Base-by-base conservation (phyloP, 441 rosid genomes). In the Jatropha multifida region DNA sequence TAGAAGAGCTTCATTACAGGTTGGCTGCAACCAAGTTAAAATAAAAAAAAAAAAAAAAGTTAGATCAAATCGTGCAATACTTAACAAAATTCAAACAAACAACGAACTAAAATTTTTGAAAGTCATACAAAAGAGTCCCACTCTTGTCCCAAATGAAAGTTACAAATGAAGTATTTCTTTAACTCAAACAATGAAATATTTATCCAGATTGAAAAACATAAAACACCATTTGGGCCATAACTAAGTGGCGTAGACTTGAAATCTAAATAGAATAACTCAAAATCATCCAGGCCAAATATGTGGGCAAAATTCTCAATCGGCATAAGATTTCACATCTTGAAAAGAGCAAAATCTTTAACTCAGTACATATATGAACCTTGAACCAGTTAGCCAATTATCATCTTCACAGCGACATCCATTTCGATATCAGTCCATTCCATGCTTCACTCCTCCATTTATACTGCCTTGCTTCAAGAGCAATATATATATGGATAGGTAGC, bases 1-100 rank as follows among this genome's bases (percentile, higher is more conserved):
- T 54, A 94, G 85, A 73, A 92, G 85, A 76, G 97, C 95, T 70
- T 92, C 97, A 71, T 94, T 94, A 80, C 89, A 92, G 73, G 81
- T 83, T 74, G 97, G 93, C 98, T 94, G 94, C 88, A 84, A 72
- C 65, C 71, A 77, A 76, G 18, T 15, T 4, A 80, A 61, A 66
- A 59, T 69, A 78, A 23, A 0, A 23, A 42, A 74, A 58, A 66
- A 65, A 51, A 26, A 63, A 76, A 62, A 18, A 60, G 73, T 27
- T 37, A 74, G 69, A 55, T 59, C 13, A 76, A 23, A 73, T 38
- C 74, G 72, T 59, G 8, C 38, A 61, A 70, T 48, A 56, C 7
- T 11, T 44, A 44, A 44, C 48, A 9, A 40, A 65, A 37, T 41
- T 72, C 65, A 71, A 56, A 32, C 65, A 65, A 23, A 37, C 65